These are phyloP conservation scores for Trypanosoma cruzi DNA, from an alignment of 208 protist species.

Conservation along the genomic window DNA sequence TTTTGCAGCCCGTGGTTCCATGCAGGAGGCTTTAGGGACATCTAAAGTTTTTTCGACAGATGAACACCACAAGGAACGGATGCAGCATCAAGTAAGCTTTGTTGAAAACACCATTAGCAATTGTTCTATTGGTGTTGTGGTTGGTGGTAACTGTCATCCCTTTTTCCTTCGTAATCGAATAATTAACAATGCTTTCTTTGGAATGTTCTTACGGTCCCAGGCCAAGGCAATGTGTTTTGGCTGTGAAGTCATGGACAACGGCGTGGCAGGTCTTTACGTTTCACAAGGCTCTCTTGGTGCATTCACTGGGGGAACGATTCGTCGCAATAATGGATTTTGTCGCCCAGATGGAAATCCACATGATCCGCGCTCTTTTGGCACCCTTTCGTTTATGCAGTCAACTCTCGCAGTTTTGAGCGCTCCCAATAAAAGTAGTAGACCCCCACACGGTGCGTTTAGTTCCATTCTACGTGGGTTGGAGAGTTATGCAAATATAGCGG, in stretches of 20 bases:
- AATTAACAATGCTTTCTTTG: conserved; percentile 79
- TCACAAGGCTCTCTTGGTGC: conserved; percentile 66
- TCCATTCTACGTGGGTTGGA: conserved; percentile 40
- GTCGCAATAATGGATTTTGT: conserved; percentile 74
- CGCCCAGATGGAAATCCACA: conserved; percentile 41
- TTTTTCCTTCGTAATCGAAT: conserved; percentile 76
- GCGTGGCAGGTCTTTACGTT: conserved; percentile 74
- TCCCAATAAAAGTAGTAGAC: no score
- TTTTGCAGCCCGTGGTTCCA: conserved; percentile 12
- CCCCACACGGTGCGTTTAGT: no score
- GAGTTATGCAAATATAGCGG: conserved; percentile 48
- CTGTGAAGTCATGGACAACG: conserved; percentile 70
- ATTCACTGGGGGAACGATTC: conserved; percentile 45
- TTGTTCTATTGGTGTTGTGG: conserved; percentile 74
- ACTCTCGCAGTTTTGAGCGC: no score
- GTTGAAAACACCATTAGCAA: conserved; percentile 70
- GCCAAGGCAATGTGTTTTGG: conserved; percentile 58
- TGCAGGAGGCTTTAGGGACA: conserved; percentile 45
- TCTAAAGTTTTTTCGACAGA: conserved; percentile 43
- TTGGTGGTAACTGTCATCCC: conserved; percentile 70
- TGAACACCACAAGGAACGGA: conserved; percentile 51
- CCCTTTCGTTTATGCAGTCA: conserved; percentile 20
- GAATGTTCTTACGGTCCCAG: conserved; percentile 72
- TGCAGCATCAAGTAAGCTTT: conserved; percentile 71
- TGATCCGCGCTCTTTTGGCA: conserved; percentile 52